phyloP scores from a whole-genome alignment of 2,329 filamentous ascomycete genomes.

The Epichloe uncinata region DNA sequence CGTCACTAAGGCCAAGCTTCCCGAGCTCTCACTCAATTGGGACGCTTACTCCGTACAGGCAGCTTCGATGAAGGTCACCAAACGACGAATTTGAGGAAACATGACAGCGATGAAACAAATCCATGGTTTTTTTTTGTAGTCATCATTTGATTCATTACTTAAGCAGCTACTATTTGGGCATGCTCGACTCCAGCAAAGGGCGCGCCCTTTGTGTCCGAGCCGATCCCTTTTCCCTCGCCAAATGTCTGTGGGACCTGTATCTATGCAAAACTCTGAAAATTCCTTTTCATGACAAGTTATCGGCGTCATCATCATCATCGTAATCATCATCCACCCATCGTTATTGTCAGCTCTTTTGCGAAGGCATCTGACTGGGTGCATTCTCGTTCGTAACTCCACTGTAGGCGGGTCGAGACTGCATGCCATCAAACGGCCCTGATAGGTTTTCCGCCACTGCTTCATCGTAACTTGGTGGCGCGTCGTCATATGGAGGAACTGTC shows the following conservation, averaged over 20 bases:
- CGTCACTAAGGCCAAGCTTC: no score
- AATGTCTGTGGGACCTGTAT: background rate
- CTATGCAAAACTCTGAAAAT: no score
- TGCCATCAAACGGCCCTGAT: constrained; percentile 52
- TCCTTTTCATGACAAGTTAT: background rate
- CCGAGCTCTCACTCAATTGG: no score
- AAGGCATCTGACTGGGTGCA: constrained; percentile 36
- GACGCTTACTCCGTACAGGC: no score
- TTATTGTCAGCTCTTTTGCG: constrained; percentile 23
- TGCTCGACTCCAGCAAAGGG: background rate
- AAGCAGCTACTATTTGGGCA: background rate
- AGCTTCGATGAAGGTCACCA: no score
- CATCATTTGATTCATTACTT: background rate
- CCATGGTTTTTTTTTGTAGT: background rate
- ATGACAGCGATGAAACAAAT: no score
- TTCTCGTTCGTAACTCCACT: constrained; percentile 50
- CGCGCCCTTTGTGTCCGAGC: background rate
- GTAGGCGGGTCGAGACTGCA: constrained; percentile 49
- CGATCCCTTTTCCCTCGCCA: background rate
- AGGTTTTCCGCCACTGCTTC: constrained; percentile 76
- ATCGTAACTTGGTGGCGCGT: constrained; percentile 90
- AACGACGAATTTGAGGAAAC: no score
- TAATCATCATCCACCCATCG: constrained; percentile 5
- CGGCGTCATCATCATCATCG: background rate
- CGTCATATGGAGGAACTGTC: constrained; percentile 40